A percentile compares a stretch with the other conserved stretches of the same genome.
Evolutionary conservation across 345 rosid species (phyloP).

Genomic region (Cardiospermum halicacabum): DNA sequence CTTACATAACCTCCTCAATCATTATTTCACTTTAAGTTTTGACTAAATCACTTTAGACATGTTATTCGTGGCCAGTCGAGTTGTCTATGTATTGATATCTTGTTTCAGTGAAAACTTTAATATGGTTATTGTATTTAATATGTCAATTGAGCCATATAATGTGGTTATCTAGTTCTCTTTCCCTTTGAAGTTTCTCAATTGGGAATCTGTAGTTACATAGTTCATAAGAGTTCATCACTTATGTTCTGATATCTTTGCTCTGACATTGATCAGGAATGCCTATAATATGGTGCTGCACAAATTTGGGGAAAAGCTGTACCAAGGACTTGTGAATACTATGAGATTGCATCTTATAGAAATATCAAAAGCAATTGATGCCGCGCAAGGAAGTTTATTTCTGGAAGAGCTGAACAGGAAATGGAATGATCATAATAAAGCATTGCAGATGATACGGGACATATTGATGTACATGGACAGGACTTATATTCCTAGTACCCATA

Average conservation of each 20-base stretch:
- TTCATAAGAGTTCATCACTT: neutral
- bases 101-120: neutral
- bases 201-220: neutral
- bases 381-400: conserved; percentile 61
- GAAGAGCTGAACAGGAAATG: conserved; percentile 69
- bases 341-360: conserved; percentile 56
- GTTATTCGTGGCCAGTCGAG: neutral
- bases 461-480: conserved; percentile 80
- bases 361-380: conserved; percentile 49
- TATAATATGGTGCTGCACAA: conserved; percentile 78
- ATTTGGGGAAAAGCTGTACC: conserved; percentile 62
- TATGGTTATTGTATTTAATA: neutral
- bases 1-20: neutral
- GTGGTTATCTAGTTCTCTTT: neutral
- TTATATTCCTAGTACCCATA: conserved; percentile 51
- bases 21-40: neutral
- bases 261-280: conserved; percentile 43
- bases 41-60: neutral
- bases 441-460: conserved; percentile 76
- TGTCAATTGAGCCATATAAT: neutral
- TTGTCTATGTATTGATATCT: neutral
- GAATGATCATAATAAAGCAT: conserved; percentile 72
- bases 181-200: neutral
- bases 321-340: conserved; percentile 58
- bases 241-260: conserved; percentile 6